A percentile compares a stretch with the other conserved stretches of the same genome.
These are phyloP conservation scores for Isatis tinctoria DNA, from an alignment of 345 rosid genomes.

Conservation along the genomic window DNA sequence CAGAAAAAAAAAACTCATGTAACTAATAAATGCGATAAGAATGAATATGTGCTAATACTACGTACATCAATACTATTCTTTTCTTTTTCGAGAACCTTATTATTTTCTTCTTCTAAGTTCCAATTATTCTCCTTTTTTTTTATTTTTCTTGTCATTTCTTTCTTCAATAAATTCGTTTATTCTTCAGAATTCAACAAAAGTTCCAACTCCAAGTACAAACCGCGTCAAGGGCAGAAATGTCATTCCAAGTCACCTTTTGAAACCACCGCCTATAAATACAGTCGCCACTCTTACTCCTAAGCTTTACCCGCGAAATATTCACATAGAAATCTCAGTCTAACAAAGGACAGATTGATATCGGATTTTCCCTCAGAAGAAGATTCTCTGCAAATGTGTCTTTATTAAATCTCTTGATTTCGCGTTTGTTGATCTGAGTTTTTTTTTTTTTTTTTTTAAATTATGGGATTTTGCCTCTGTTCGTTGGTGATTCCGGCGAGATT, in stretches of 20 bases:
- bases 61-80: not conserved
- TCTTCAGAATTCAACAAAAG: conserved; percentile 1
- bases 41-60: conserved; percentile 6
- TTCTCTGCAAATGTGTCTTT: not conserved
- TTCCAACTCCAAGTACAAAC: not conserved
- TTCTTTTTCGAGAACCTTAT: not conserved
- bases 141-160: not conserved
- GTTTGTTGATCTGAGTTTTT: not conserved
- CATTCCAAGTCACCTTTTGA: not conserved
- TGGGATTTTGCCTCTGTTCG: conserved; percentile 7
- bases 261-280: not conserved
- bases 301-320: conserved; percentile 16
- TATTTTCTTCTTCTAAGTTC: not conserved
- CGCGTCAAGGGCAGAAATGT: not conserved
- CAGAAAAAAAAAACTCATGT: not conserved
- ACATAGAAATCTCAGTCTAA: not conserved
- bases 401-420: not conserved
- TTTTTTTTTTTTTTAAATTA: not conserved
- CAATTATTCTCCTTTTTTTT: not conserved
- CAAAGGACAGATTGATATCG: not conserved
- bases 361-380: not conserved
- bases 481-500: conserved; percentile 8
- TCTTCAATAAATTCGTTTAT: conserved; percentile 3
- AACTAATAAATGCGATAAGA: not conserved
- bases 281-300: not conserved